Base-by-base conservation (phyloP, 1,139 yeast genomes). In the Diutina scorzettiae region DNA sequence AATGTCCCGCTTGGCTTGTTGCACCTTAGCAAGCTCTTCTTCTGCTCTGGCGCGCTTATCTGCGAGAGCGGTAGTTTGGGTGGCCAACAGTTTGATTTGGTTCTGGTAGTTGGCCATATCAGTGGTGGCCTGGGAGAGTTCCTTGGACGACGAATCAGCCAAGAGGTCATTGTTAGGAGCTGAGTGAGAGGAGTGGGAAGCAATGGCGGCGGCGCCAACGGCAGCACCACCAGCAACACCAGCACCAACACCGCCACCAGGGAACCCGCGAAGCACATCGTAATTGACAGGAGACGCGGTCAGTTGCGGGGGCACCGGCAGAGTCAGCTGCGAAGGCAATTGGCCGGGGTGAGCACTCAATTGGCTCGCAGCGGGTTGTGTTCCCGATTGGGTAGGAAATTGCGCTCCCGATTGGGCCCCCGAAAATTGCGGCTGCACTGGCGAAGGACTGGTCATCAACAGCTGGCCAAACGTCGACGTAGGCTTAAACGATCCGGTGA, bases 21-120 rank as follows among this genome's bases (percentile, higher is more conserved):
- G 71, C 44, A 85, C 76, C 44, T 73, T 71, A 23, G 75, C 66
- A 44, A 89, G 69, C 53, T 91, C 96, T 46, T 74, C 76, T 53
- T 82, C 89, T 0, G 95, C 86, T 47, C 78, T 73, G 20, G 75
- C 66, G 49, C 86, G 81, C 60, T 81, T 83, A 28, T 78, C 82
- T 47, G 78, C 79, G 28, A 84, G 69, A 16, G 70, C 72, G 0
- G 82, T 67, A 2, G 94, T 83, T 60, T 89, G 96, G 18, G 73
- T 63, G 2, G 87, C 73, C 49, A 87, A 68, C 0, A 95, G 81
- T 47, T 78, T 78, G 47, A 86, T 79, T 62, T 89, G 96, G 53
- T 81, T 85, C 1, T 94, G 82, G 41, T 83, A 70, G 52, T 89
- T 86, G 16, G 95, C 96, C 58, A 85, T 72, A 51, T 86, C 96